A percentile compares a stretch with the other conserved stretches of the same genome.
These are phyloP conservation scores for Sarcodon aspratus DNA, from an alignment of 768 basidiomycete genomes.

Conservation along the genomic window DNA sequence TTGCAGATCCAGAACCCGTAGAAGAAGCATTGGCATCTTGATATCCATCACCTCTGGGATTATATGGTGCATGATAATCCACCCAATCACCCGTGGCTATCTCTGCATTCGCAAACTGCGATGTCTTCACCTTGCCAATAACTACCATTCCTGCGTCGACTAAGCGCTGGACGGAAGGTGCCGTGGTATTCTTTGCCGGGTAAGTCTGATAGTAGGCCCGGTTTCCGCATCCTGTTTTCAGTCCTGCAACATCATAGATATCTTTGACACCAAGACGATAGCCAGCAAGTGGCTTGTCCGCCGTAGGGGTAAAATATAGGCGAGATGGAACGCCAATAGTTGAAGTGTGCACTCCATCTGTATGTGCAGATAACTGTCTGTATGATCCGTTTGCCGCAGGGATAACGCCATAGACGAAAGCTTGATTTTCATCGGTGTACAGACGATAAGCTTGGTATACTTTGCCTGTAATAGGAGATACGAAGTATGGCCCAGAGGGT, in stretches of 20 bases:
- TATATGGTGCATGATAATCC: conserved; percentile 19
- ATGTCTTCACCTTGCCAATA: conserved; percentile 43
- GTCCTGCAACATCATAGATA: conserved; percentile 26
- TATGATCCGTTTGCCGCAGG: conserved; percentile 23
- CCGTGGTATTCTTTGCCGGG: conserved; percentile 21
- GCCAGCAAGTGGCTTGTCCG: conserved; percentile 26
- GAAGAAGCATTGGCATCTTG: conserved; percentile 19
- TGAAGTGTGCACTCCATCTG: conserved; percentile 13
- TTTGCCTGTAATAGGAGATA: conserved; percentile 11
- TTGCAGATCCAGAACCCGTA: conserved; percentile 15
- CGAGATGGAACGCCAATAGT: conserved; percentile 41
- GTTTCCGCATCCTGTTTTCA: conserved; percentile 24
- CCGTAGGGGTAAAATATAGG: conserved; percentile 21
- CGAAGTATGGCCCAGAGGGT: conserved; percentile 15
- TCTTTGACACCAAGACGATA: conserved; percentile 40
- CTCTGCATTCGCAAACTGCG: conserved; percentile 39
- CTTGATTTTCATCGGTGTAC: conserved; percentile 29
- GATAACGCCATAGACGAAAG: conserved; percentile 32
- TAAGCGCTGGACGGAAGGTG: conserved; percentile 32
- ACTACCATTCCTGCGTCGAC: conserved; percentile 36
- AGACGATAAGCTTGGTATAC: conserved; percentile 26
- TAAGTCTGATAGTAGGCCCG: conserved; percentile 24
- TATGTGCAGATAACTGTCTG: conserved; percentile 11
- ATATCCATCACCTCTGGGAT: conserved; percentile 20
- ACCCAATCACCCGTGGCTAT: conserved; percentile 21